Conservation (phyloP, 352 stramenopile species). For the Phytophthora litchii region DNA sequence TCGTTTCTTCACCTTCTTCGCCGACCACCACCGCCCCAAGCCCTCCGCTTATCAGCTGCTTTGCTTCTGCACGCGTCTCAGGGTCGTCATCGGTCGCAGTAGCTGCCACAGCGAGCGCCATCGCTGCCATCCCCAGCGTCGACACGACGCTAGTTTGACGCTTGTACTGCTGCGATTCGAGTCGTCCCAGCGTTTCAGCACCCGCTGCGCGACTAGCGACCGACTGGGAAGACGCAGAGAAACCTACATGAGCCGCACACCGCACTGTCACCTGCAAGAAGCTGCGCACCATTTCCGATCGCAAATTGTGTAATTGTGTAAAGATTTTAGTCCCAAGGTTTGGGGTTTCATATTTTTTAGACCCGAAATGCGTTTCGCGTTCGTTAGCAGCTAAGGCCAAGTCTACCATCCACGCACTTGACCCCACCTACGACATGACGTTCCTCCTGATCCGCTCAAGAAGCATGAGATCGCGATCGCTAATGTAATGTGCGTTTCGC, state of each 20-base stretch:
- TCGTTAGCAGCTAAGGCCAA: no score
- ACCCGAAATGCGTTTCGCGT: no score
- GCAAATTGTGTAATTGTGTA: slow-evolving; percentile 11
- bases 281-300: slow-evolving; percentile 18
- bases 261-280: slow-evolving; percentile 13
- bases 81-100: slow-evolving; percentile 9
- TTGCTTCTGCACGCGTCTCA: slow-evolving; percentile 9
- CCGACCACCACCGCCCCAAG: slow-evolving; percentile 1
- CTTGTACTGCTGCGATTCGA: not conserved
- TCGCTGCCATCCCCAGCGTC: slow-evolving; percentile 12
- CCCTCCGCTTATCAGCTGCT: slow-evolving; percentile 8
- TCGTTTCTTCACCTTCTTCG: slow-evolving; percentile 24
- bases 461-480: no score
- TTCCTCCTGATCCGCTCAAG: no score
- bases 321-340: slow-evolving; percentile 3
- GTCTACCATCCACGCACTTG: no score
- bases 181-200: not conserved
- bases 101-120: slow-evolving; percentile 16
- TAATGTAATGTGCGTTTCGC: no score
- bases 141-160: slow-evolving; percentile 1
- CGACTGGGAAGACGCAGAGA: not conserved
- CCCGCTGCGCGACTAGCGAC: not conserved
- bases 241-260: not conserved
- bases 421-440: no score
- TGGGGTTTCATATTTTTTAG: no score